A percentile compares a stretch with the other conserved stretches of the same genome.
Evolutionary conservation across 1,284 basidiomycete species (phyloP).

Genomic region (Pseudozyma sp.): DNA sequence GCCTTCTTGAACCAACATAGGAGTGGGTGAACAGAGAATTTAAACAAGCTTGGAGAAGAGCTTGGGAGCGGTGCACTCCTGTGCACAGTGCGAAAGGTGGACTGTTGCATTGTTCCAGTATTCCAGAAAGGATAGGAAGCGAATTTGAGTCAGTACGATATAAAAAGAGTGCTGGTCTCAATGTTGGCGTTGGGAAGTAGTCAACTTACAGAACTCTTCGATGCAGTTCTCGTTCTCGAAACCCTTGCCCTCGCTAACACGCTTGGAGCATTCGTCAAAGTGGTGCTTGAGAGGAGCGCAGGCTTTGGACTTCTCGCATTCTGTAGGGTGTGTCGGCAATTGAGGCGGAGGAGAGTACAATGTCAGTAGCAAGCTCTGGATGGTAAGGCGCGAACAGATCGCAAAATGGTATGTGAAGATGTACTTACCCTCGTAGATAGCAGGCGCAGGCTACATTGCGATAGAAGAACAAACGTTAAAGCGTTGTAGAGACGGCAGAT

Average conservation of each 20-base stretch:
- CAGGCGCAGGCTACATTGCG: constrained; percentile 43
- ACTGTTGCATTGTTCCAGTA: constrained; percentile 17
- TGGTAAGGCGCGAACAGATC: no score
- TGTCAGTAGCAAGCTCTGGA: constrained; percentile 4
- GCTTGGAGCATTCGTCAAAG: constrained; percentile 68
- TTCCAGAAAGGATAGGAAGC: neutral
- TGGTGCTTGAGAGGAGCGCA: constrained; percentile 66
- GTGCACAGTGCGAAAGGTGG: constrained; percentile 65
- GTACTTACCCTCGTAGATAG: constrained; percentile 58
- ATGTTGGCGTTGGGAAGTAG: neutral
- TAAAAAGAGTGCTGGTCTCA: no score
- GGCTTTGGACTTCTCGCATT: constrained; percentile 66
- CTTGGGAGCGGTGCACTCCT: constrained; percentile 66
- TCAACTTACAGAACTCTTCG: constrained; percentile 67
- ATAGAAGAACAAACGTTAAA: neutral
- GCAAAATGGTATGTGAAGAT: neutral
- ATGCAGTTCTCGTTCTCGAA: constrained; percentile 68
- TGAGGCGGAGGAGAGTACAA: neutral
- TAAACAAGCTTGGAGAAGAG: constrained; percentile 63
- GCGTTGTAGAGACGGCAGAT: neutral
- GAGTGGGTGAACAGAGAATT: neutral
- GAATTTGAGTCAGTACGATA: neutral
- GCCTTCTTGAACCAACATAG: neutral
- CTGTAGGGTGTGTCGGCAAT: constrained; percentile 25
- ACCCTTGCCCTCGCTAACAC: constrained; percentile 65